Evolutionary conservation across 2,329 filamentous ascomycete genomes (phyloP), one percentile per base, ranked within the genome.

Genomic region (Xylaria sp.): DNA sequence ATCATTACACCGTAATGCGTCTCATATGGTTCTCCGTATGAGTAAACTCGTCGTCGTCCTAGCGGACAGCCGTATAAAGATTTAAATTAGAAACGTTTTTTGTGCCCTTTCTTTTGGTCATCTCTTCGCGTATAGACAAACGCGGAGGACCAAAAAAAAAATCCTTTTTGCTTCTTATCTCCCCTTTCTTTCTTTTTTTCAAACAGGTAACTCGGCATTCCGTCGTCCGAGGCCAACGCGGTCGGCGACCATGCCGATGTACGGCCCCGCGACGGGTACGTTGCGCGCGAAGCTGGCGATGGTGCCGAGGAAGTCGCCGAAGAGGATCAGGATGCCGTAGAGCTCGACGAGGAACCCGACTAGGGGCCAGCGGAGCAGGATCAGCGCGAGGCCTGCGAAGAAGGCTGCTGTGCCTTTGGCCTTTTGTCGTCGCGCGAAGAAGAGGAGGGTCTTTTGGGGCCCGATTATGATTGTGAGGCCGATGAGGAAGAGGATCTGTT

Each of bases 401-500:
- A 99, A 99, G 13, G 92, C 92, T 3, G 87, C 87, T 0, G 91
- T 97, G 65, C 94, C 94, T 72, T 92, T 92, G 70, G 91, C 84
- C 76, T 99, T 99, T 73, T 97, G 91, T 68, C 87, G 88, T 63
- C 94, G 89, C 55, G 92, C 90, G 80, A 99, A 99, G 85, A 99
- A 99, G 73, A 89, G 80, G 65, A 93, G 80, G 0, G 94, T 97
- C 74, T 97, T 97, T 74, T 89, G 84, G 23, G 91, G 84, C 49
- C 94, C 94, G 77, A 99, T 96, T 70, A 97, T 95, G 61, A 97
- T 89, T 35, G 92, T 96, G 30, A 99, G 85, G 74, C 94, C 94
- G 78, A 96, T 91, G 57, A 99, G 85, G 82, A 99, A 97, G 74
- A 99, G 91, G 75, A 99, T 95, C 91, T 96, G 63, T 46, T 60